Evolutionary conservation across 768 basidiomycete species (phyloP).

Genomic region (Leccinum subtestaceum): DNA sequence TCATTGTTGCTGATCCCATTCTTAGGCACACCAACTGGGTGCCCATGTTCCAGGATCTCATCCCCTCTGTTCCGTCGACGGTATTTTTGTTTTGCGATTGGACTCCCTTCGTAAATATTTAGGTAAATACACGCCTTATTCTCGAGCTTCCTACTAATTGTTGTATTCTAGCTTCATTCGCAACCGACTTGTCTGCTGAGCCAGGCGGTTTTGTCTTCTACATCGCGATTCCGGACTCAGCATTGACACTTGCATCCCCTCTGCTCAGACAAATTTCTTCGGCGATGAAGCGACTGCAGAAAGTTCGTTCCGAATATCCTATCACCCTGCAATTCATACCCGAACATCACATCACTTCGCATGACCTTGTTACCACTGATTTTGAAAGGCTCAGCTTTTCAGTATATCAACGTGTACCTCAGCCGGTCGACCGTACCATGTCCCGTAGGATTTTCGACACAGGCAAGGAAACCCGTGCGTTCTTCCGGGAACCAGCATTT

Average conservation of each 20-base stretch:
- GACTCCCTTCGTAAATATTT: conserved; percentile 72
- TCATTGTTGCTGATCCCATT: conserved; percentile 9
- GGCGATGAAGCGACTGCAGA: conserved; percentile 55
- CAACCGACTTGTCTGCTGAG: conserved; percentile 39
- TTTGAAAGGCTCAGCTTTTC: conserved; percentile 56
- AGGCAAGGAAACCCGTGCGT: conserved; percentile 40
- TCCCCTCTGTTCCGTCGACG: conserved; percentile 45
- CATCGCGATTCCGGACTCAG: conserved; percentile 57
- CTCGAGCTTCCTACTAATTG: neutral
- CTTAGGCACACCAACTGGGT: conserved; percentile 62
- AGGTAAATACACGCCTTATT: conserved; percentile 34
- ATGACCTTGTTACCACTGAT: conserved; percentile 19
- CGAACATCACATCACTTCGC: conserved; percentile 51
- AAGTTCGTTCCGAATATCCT: conserved; percentile 44
- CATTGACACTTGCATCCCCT: conserved; percentile 63
- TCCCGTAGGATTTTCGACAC: conserved; percentile 48
- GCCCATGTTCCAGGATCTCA: conserved; percentile 52
- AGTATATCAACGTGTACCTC: conserved; percentile 69
- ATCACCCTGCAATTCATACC: conserved; percentile 75
- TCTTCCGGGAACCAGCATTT: conserved; percentile 65
- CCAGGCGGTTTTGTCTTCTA: conserved; percentile 58
- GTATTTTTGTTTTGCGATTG: conserved; percentile 60
- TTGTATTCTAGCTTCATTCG: conserved; percentile 44
- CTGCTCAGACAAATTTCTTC: conserved; percentile 68
- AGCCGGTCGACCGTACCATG: conserved; percentile 58